Evolutionary conservation across 805 yeast species (phyloP).

Genomic region (Schwanniomyces yamadae): DNA sequence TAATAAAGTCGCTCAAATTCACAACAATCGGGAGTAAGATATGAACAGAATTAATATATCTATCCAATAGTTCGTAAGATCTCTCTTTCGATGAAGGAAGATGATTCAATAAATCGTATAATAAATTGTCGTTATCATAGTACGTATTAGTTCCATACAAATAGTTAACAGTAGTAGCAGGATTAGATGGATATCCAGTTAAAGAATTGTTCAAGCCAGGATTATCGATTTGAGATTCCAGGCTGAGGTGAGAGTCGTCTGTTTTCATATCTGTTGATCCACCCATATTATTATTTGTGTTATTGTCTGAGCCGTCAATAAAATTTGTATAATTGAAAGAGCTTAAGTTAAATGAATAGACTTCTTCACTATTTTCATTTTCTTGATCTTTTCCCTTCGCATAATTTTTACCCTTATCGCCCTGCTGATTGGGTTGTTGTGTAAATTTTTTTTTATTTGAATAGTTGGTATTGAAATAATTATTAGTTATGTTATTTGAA

Average conservation of each 20-base stretch:
- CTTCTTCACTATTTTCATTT: conserved; percentile 11
- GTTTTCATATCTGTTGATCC: neutral
- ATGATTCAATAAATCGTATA: conserved; percentile 39
- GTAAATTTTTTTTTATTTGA: too few species aligned
- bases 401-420: conserved; percentile 28
- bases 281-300: neutral
- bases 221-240: conserved; percentile 7
- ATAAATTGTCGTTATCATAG: conserved; percentile 33
- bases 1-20: conserved; percentile 43
- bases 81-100: conserved; percentile 45
- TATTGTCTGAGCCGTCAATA: neutral
- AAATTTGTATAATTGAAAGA: conserved; percentile 1
- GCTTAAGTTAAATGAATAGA: neutral
- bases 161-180: conserved; percentile 32
- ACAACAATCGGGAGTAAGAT: conserved; percentile 52
- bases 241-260: neutral
- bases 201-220: conserved; percentile 26
- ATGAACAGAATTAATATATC: conserved; percentile 54
- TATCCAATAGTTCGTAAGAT: conserved; percentile 46
- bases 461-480: conserved; percentile 31
- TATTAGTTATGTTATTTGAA: conserved; percentile 36
- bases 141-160: conserved; percentile 40
- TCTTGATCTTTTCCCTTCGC: conserved; percentile 32
- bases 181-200: conserved; percentile 31
- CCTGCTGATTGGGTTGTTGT: neutral